Conservation (phyloP, 148 eudicot species). For the Chenopodium quinoa region DNA sequence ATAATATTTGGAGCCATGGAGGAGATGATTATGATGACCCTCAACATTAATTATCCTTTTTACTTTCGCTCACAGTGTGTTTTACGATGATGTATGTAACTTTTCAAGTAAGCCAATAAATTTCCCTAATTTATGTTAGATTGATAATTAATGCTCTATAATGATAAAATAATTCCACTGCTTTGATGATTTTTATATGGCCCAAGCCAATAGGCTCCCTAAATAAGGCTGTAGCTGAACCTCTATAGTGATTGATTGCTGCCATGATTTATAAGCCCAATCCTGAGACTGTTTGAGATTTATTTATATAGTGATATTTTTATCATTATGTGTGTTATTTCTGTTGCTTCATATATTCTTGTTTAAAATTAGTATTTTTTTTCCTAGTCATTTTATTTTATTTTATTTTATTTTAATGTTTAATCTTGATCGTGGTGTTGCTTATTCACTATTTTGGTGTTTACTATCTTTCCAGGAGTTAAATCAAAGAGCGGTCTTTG, state of each 20-base stretch:
- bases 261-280: neutral
- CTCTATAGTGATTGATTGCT: neutral
- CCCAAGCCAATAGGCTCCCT: neutral
- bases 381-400: no score
- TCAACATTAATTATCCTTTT: neutral
- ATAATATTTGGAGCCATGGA: no score
- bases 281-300: neutral
- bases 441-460: neutral
- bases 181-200: neutral
- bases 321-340: neutral
- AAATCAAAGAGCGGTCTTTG: slow-evolving; percentile 48
- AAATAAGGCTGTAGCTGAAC: neutral
- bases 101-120: neutral
- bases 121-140: neutral
- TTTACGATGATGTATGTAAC: neutral
- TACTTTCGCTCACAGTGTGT: neutral
- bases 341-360: neutral
- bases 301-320: neutral
- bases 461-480: slow-evolving; percentile 43
- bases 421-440: neutral
- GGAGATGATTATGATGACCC: neutral
- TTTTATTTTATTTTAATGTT: neutral
- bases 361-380: neutral
- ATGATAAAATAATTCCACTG: neutral
- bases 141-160: neutral